Evolutionary conservation across 2,329 filamentous ascomycete species (phyloP).

Genomic region (Xylaria sp.): DNA sequence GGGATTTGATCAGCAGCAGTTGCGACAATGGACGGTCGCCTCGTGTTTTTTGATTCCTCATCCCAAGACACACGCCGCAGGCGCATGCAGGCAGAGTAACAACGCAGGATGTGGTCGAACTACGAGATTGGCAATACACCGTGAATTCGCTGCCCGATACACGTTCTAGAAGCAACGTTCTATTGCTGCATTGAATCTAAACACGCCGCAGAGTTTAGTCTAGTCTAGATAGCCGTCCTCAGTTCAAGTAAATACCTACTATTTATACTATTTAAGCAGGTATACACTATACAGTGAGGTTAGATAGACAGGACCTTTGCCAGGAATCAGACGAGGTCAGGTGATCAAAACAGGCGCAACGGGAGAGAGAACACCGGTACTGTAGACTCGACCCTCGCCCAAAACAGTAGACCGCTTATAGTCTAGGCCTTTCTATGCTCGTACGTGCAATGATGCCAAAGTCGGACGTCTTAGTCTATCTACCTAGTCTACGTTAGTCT

Average conservation of each 20-base stretch:
- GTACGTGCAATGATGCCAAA: slow-evolving; percentile 9
- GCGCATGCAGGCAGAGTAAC: slow-evolving; percentile 15
- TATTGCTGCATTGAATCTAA: neutral
- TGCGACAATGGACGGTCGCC: neutral
- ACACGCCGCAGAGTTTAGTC: neutral
- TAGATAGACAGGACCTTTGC: too few species aligned
- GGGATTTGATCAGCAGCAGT: neutral
- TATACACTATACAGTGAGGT: too few species aligned
- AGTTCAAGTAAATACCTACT: neutral
- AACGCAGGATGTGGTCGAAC: slow-evolving; percentile 4
- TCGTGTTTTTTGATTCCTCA: slow-evolving; percentile 8
- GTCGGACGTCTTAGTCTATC: neutral
- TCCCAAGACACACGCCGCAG: neutral
- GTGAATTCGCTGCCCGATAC: slow-evolving; percentile 5
- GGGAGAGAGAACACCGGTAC: too few species aligned
- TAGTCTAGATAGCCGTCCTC: neutral
- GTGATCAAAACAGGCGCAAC: neutral
- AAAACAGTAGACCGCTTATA: neutral
- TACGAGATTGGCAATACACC: neutral
- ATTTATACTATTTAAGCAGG: neutral
- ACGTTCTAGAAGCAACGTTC: too few species aligned
- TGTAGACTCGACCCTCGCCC: neutral
- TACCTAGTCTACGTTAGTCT: too few species aligned
- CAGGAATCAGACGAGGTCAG: slow-evolving; percentile 12
- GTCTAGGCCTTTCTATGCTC: neutral